Evolutionary conservation across 352 stramenopile species (phyloP), one percentile per base, ranked within the genome.

Genomic region (Phytophthora nicotianae): DNA sequence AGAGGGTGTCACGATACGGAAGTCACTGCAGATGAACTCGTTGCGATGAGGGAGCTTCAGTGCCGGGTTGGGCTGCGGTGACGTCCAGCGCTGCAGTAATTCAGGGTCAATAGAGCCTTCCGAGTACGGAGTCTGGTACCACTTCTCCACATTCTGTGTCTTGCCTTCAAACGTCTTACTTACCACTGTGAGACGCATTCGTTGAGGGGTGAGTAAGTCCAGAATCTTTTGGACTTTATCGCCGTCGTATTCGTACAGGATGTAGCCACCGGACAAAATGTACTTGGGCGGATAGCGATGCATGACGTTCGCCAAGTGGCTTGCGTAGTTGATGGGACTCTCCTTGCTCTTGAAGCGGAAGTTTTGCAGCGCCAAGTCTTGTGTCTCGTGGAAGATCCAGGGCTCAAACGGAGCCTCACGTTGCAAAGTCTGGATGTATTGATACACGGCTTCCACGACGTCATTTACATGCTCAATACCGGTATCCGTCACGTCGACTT

Each of bases 291-390:
- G 79, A 49, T 88, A 89, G 26, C 75, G 72, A 29, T 94, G 83
- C 81, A 94, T 91, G 19, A 77, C 77, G 27, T 70, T 77, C 0
- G 81, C 77, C 27, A 92, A 63, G n/a, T 81, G 74, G 43, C 79
- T 90, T 9, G 81, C 76, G 53, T 91, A 92, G 59, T 74, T 70
- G 24, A 89, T 89, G 8, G 84, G 83, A 4, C 60, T 86, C 68
- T 91, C 84, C 37, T 94, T 94, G 66, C 77, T 89, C 66, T 90
- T 87, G 55, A 91, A 94, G 5, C 74, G 70, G 59, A 92, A 92
- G 16, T 87, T 71, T 10, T 88, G 65, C 11, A 81, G 56, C 14
- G 74, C 72, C 13, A 94, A 52, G 29, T 81, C 71, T 45, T 90
- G 72, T 0, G 77, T 83, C 55, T 94, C 83, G 5, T 74, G 56